These are phyloP conservation scores for Cyanidioschyzon merolae DNA, from an alignment of 23 red algal species.

Conservation along the genomic window DNA sequence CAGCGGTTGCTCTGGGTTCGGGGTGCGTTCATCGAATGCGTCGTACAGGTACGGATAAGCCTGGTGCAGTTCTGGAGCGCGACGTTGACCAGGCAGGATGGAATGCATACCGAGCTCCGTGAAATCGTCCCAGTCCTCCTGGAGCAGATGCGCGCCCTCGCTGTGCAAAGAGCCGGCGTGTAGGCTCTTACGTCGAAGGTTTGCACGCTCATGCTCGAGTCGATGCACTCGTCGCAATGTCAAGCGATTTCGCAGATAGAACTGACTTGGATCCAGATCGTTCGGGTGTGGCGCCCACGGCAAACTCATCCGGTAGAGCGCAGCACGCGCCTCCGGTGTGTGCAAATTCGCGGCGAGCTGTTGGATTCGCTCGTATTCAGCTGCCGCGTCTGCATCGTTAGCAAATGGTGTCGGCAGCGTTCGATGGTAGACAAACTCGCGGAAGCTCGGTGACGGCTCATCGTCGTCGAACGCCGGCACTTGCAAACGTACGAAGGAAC, in stretches of 20 bases:
- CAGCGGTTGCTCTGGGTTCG: neutral
- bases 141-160: neutral
- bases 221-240: conserved; percentile 3
- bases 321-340: conserved; percentile 1
- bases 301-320: neutral
- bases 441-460: conserved; percentile 9
- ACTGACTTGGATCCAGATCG: neutral
- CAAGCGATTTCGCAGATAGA: neutral
- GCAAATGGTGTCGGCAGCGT: conserved; percentile 31
- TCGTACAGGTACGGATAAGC: conserved; percentile 91
- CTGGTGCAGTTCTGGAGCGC: conserved; percentile 62
- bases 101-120: conserved; percentile 74
- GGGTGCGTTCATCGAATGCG: neutral
- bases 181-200: neutral
- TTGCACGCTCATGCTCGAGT: neutral
- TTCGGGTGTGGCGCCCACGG: neutral
- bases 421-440: neutral
- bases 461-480: conserved; percentile 85
- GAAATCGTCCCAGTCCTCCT: conserved; percentile 98
- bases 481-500: conserved; percentile 50
- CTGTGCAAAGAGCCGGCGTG: neutral
- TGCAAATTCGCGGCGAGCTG: neutral
- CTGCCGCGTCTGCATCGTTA: conserved; percentile 26
- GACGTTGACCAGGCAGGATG: conserved; percentile 63
- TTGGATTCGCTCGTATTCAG: conserved; percentile 27